Evolutionary conservation across 768 basidiomycete genomes (phyloP).

Genomic region (Suillus alpinus): DNA sequence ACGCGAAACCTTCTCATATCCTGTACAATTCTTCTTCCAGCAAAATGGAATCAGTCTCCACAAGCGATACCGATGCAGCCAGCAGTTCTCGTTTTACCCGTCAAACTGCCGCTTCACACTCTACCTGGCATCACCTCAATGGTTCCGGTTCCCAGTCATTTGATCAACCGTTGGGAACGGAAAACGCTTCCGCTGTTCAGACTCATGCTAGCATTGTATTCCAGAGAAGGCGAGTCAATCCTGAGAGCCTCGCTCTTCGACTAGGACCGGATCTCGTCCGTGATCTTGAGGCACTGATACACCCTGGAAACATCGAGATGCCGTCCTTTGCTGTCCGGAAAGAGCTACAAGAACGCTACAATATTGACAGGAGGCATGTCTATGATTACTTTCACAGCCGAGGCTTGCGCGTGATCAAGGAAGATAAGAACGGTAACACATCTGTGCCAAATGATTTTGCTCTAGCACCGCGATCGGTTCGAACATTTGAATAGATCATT

Average conservation of each 20-base stretch:
- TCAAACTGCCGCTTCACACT: not conserved
- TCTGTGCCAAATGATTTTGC: conserved; percentile 23
- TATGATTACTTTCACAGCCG: conserved; percentile 76
- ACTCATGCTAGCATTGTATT: conserved; percentile 8
- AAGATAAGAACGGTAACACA: conserved; percentile 58
- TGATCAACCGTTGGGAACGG: not conserved
- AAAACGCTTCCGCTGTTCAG: not conserved
- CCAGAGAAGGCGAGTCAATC: conserved; percentile 55
- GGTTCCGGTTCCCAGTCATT: not conserved
- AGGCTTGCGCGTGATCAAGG: conserved; percentile 61
- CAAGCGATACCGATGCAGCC: not conserved
- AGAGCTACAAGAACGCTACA: conserved; percentile 67
- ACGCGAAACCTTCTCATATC: not conserved
- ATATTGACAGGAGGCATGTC: conserved; percentile 69
- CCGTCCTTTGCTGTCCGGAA: conserved; percentile 69
- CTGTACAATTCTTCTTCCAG: not conserved
- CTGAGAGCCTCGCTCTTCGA: conserved; percentile 63
- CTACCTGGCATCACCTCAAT: not conserved
- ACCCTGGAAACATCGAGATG: conserved; percentile 70
- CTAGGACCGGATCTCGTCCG: conserved; percentile 64
- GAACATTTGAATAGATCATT: conserved; percentile 5
- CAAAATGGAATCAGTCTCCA: not conserved
- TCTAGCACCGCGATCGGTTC: conserved; percentile 21
- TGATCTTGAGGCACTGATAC: conserved; percentile 70
- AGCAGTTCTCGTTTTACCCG: not conserved